Percentiles rank a stretch among this genome's conserved stretches.
phyloP scores from a whole-genome alignment of 176 grass and related monocot genomes.

The Miscanthus lutarioriparius region DNA sequence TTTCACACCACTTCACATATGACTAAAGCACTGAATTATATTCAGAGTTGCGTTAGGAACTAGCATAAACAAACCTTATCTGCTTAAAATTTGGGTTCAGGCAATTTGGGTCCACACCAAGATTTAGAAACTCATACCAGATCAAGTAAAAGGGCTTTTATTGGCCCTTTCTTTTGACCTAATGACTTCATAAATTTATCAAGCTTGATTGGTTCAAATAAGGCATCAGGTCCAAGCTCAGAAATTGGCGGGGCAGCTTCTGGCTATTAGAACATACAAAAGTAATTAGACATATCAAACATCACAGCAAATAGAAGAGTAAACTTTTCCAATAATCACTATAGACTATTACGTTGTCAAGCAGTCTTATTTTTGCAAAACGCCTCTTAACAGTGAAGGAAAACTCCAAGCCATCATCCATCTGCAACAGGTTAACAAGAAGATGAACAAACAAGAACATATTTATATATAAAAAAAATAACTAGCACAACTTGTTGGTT shows the following conservation, averaged over 20 bases:
- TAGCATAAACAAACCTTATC: not conserved
- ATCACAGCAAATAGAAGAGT: not conserved
- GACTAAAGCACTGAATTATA: not conserved
- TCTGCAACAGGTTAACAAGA: conserved; percentile 40
- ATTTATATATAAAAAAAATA: not conserved
- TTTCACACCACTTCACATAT: not conserved
- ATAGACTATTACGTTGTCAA: conserved; percentile 54
- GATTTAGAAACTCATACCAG: conserved; percentile 51
- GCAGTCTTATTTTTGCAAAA: conserved; percentile 67
- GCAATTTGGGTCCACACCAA: not conserved
- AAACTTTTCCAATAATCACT: not conserved
- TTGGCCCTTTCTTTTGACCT: conserved; percentile 51
- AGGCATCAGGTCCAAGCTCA: conserved; percentile 77
- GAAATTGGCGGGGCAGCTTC: conserved; percentile 67
- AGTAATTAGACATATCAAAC: not conserved
- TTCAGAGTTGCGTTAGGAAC: no score
- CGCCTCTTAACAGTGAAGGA: conserved; percentile 91
- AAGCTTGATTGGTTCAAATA: conserved; percentile 55
- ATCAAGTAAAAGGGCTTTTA: conserved; percentile 75
- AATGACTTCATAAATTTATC: conserved; percentile 52
- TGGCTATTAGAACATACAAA: conserved; percentile 45
- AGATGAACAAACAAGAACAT: not conserved
- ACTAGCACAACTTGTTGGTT: not conserved
- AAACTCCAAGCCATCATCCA: conserved; percentile 77
- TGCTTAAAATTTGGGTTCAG: conserved; percentile 4